phyloP scores from a whole-genome alignment of 495 filamentous ascomycete genomes.

The Parathielavia appendiculata region DNA sequence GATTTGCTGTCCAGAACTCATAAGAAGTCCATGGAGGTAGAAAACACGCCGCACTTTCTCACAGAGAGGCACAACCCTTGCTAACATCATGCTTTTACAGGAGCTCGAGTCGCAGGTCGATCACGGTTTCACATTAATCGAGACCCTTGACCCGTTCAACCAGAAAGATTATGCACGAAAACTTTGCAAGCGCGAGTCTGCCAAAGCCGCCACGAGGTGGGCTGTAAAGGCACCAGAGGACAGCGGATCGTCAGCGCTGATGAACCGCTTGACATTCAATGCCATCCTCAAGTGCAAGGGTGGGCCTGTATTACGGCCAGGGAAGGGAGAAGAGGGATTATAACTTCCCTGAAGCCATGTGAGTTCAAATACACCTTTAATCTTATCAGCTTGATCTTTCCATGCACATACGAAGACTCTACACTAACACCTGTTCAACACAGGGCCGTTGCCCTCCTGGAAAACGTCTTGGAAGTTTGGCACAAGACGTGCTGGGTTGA shows the following conservation, averaged over 20 bases:
- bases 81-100: neutral
- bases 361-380: neutral
- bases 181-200: neutral
- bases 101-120: neutral
- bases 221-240: slow-evolving; percentile 13
- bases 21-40: neutral
- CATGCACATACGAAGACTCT: neutral
- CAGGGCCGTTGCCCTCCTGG: neutral
- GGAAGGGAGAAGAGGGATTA: slow-evolving; percentile 6
- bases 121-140: neutral
- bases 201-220: slow-evolving; percentile 11
- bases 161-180: neutral
- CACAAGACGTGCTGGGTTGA: neutral
- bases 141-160: slow-evolving; percentile 3
- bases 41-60: neutral
- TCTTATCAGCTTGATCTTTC: too few relatives aligned
- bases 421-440: neutral
- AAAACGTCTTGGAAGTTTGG: slow-evolving; percentile 6
- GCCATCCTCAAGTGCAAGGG: slow-evolving; percentile 18
- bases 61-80: neutral
- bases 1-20: neutral
- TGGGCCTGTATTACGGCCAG: slow-evolving; percentile 12
- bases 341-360: slow-evolving; percentile 18
- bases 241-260: neutral
- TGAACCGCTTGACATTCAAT: slow-evolving; percentile 15